Base-by-base conservation (phyloP, 225 moss, liverwort and hornwort species). In the Lunularia cruciata region DNA sequence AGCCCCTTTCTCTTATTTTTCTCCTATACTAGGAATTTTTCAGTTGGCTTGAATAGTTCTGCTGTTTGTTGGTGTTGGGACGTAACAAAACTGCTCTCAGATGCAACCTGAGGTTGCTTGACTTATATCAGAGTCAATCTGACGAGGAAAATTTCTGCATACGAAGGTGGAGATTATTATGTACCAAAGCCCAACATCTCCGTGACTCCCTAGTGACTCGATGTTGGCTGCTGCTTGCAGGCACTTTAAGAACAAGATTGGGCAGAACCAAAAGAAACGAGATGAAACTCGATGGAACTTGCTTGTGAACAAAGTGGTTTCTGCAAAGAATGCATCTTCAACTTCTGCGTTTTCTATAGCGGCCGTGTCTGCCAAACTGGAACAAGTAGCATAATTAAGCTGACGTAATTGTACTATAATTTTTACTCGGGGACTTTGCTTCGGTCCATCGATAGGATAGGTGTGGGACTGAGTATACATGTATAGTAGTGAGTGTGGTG, bases 211-310 rank as follows among this genome's bases (percentile, higher is more conserved):
- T 25, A 25, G 12, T 40, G 23, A 26, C 26, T 62, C 39, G 12
- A 23, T 62, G 3, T 32, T n/a, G 3, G 34, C 31, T 57, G 57
- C 12, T 68, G 7, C 48, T 27, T 74, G 77, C 31, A 88, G 88
- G 66, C 84, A 90, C 57, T 90, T 90, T 77, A 85, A 82, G 67
- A 75, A 71, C 35, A 65, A 62, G 69, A 71, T 72, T 19, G 70
- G 74, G 27, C 82, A 61, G 42, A 84, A 79, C 49, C 76, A 77
- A 28, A 80, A 69, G 67, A 74, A 77, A 49, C 75, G 81, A 63
- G 79, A 81, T 32, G 88, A 84, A 73, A 86, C 79, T 23, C 71
- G 88, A 58, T 93, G 93, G 92, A 86, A 75, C 81, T 73, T 83
- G 74, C 68, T 89, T 23, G 85, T 93, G 6, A 77, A 70, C 35